These are phyloP conservation scores for Tagetes patula DNA, from an alignment of 129 eudicot species.

Conservation along the genomic window DNA sequence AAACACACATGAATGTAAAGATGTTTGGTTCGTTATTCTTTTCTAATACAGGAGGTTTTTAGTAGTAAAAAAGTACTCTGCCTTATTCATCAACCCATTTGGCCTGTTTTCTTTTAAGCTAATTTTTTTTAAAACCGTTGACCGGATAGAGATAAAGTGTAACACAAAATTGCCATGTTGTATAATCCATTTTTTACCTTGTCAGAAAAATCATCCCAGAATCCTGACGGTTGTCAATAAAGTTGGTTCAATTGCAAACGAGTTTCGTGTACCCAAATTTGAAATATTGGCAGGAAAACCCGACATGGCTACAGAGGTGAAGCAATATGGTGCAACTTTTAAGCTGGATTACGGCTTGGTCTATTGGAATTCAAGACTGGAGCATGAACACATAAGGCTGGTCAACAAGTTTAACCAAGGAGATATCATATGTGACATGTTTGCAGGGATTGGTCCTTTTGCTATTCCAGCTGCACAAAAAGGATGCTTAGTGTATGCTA, in stretches of 20 bases:
- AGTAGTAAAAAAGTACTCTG: not conserved
- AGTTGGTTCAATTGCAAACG: constrained; percentile 82
- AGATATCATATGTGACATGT: constrained; percentile 88
- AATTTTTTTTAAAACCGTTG: not conserved
- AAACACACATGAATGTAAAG: not conserved
- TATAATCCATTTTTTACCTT: constrained; percentile 8
- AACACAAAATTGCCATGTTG: not conserved
- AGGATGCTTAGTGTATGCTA: constrained; percentile 89
- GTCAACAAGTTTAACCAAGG: constrained; percentile 70
- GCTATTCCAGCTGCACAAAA: constrained; percentile 97
- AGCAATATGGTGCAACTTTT: constrained; percentile 92
- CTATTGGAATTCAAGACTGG: constrained; percentile 97
- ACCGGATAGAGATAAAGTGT: not conserved
- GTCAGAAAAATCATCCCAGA: constrained; percentile 87
- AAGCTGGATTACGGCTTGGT: constrained; percentile 94
- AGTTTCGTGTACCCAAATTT: constrained; percentile 94
- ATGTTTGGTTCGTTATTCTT: constrained; percentile 7
- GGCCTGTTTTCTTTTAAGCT: not conserved
- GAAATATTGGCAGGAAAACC: constrained; percentile 79
- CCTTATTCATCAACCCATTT: not conserved
- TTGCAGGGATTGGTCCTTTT: constrained; percentile 98
- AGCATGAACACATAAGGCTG: constrained; percentile 87
- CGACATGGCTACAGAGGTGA: constrained; percentile 91
- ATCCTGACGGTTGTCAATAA: constrained; percentile 87
- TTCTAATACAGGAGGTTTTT: not conserved